These are phyloP conservation scores for Phytophthora macrochlamydospora DNA, from an alignment of 352 stramenopile genomes.

Conservation along the genomic window DNA sequence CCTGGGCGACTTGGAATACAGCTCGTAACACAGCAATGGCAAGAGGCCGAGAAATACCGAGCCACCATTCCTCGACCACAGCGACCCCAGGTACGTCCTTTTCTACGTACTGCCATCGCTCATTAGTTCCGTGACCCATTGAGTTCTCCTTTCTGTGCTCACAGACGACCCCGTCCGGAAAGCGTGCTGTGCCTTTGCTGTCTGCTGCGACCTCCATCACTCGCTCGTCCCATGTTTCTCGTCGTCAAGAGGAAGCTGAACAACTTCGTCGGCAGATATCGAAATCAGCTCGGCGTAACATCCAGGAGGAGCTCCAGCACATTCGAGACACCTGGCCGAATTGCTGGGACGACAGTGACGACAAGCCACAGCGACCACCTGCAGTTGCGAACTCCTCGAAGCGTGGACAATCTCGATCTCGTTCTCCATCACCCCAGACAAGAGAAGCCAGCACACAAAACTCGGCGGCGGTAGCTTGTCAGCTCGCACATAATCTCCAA, in stretches of 20 bases:
- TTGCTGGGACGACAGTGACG: conserved; percentile 45
- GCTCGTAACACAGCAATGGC: conserved; percentile 60
- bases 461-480: conserved; percentile 13
- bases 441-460: not conserved
- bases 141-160: not conserved
- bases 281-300: conserved; percentile 16
- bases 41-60: conserved; percentile 47
- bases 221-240: conserved; percentile 51
- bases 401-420: conserved; percentile 8
- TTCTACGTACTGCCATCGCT: not conserved
- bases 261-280: conserved; percentile 22
- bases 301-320: conserved; percentile 55
- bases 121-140: not conserved
- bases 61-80: conserved; percentile 32
- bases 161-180: conserved; percentile 38
- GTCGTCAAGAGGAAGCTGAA: conserved; percentile 34
- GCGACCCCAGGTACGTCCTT: conserved; percentile 32
- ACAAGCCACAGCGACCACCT: not conserved
- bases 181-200: conserved; percentile 14
- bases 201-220: conserved; percentile 49
- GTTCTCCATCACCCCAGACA: conserved; percentile 5
- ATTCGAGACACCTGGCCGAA: conserved; percentile 79
- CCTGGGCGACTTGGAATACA: conserved; percentile 47
- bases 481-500: conserved; percentile 17
- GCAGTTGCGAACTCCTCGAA: not conserved